Percentiles rank a stretch among this genome's conserved stretches.
Evolutionary conservation across 129 eudicot species (phyloP).

Genomic region (Erigeron canadensis): DNA sequence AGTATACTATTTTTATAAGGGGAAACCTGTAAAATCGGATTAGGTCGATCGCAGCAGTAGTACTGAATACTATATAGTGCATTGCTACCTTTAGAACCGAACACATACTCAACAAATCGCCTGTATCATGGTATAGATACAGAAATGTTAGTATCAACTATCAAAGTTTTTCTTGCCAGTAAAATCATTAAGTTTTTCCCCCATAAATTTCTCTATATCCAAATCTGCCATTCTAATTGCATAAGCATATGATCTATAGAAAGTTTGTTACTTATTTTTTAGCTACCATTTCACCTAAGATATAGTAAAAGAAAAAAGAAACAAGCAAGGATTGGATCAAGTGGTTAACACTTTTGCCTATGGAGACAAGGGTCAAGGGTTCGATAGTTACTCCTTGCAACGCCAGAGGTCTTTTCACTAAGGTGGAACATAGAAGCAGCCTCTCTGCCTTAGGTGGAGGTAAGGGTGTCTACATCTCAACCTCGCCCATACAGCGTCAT

Average conservation of each 20-base stretch:
- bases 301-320: no score
- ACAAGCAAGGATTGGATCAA: no score
- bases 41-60: slow-evolving; percentile 91
- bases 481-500: no score
- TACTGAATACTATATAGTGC: slow-evolving; percentile 65
- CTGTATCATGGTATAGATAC: slow-evolving; percentile 33
- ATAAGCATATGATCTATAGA: slow-evolving; percentile 5
- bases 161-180: neutral
- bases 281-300: no score
- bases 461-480: no score
- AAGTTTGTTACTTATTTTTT: neutral
- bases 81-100: slow-evolving; percentile 68
- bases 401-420: no score
- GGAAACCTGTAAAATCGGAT: slow-evolving; percentile 86
- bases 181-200: neutral
- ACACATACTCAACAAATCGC: slow-evolving; percentile 54
- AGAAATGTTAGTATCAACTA: neutral
- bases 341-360: no score
- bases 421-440: no score
- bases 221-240: neutral
- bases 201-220: neutral
- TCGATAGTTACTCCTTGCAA: no score
- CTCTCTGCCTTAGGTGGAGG: no score
- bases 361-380: no score
- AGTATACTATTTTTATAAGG: neutral